phyloP scores from a whole-genome alignment of 495 filamentous ascomycete genomes.

The Penicillium angulare region DNA sequence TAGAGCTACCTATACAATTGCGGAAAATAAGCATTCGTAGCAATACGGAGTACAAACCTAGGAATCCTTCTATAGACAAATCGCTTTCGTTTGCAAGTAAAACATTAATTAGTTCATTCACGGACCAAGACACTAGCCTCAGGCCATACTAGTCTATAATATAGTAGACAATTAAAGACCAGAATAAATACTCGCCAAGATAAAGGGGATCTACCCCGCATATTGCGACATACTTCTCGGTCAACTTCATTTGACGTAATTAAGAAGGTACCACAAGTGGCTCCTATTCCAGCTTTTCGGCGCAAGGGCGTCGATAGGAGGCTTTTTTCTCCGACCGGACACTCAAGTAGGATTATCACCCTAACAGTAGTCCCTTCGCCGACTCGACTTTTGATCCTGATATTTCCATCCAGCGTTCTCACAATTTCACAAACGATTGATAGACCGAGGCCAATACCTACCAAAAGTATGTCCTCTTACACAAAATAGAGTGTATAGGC shows the following conservation, averaged over 20 bases:
- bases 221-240: constrained; percentile 17
- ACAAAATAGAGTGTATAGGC: constrained; percentile 44
- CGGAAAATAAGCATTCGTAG: constrained; percentile 25
- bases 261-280: constrained; percentile 6
- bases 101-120: constrained; percentile 23
- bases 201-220: constrained; percentile 11
- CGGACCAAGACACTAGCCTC: constrained; percentile 28
- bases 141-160: constrained; percentile 42
- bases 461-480: constrained; percentile 38
- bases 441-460: constrained; percentile 49
- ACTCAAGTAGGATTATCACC: constrained; percentile 40
- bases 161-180: constrained; percentile 17
- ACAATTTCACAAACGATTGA: constrained; percentile 53
- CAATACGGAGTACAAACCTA: constrained; percentile 7
- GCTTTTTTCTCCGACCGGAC: constrained; percentile 16
- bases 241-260: constrained; percentile 13
- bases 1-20: not conserved
- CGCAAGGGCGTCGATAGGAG: not conserved
- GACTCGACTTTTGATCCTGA: constrained; percentile 45
- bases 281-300: constrained; percentile 1
- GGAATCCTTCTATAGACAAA: constrained; percentile 8
- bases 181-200: constrained; percentile 1
- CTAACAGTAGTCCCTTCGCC: constrained; percentile 49
- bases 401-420: constrained; percentile 45
- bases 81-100: constrained; percentile 35